phyloP scores from a whole-genome alignment of 2,329 filamentous ascomycete genomes.

The Torrubiella hemipterigena region DNA sequence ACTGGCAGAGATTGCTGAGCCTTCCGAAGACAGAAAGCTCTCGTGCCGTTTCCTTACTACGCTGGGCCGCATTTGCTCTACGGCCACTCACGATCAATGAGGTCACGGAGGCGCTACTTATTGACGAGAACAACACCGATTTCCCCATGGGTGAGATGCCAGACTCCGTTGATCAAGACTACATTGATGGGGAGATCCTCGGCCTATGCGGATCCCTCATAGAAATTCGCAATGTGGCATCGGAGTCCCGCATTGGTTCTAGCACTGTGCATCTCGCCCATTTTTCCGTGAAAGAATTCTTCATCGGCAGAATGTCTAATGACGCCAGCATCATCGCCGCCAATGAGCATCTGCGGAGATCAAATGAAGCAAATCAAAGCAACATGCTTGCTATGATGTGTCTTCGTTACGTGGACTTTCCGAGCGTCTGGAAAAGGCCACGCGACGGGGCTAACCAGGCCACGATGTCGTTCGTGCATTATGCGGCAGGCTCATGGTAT shows the following conservation, averaged over 20 bases:
- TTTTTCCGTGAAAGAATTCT: conserved; percentile 12
- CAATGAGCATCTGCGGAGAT: background rate
- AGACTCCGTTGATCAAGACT: conserved; percentile 14
- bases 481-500: conserved; percentile 4
- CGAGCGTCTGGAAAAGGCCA: background rate
- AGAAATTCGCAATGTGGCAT: conserved; percentile 9
- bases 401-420: background rate
- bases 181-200: conserved; percentile 15
- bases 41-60: conserved; percentile 16
- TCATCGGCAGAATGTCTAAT: conserved; percentile 5
- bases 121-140: conserved; percentile 10
- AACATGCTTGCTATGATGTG: background rate
- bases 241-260: fast-evolving
- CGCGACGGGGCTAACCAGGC: background rate
- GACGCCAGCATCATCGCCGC: background rate
- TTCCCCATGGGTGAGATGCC: conserved; percentile 13
- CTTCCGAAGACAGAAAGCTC: conserved; percentile 7
- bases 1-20: conserved; percentile 12
- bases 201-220: conserved; percentile 17
- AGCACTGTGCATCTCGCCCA: conserved; percentile 9
- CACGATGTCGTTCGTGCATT: conserved; percentile 2
- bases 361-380: background rate
- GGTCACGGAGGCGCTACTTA: conserved; percentile 13
- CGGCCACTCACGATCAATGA: conserved; percentile 11
- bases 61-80: conserved; percentile 15